Evolutionary conservation across 2,329 filamentous ascomycete genomes (phyloP).

Genomic region (Leptographium flavum): DNA sequence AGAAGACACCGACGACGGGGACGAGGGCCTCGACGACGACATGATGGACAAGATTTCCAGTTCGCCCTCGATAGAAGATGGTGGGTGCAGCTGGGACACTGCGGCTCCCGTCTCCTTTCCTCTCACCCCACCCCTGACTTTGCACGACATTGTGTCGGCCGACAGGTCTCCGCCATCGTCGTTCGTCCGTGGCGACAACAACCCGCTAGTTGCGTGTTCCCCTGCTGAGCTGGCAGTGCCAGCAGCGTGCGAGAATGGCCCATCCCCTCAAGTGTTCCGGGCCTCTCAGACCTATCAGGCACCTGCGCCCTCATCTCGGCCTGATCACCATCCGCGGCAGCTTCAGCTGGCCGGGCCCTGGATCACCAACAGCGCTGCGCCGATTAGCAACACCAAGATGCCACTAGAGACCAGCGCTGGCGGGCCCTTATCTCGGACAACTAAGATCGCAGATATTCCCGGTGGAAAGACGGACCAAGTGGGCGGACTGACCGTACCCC

Average conservation of each 20-base stretch:
- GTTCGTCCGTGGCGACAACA: background rate
- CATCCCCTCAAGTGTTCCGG: constrained; percentile 10
- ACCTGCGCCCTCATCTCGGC: constrained; percentile 14
- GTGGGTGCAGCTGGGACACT: constrained; percentile 51
- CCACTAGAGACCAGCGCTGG: background rate
- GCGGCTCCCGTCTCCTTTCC: background rate
- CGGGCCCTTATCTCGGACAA: background rate
- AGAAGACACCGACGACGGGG: constrained; percentile 51
- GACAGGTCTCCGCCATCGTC: background rate
- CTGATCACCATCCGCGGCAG: constrained; percentile 28
- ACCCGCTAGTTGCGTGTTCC: background rate
- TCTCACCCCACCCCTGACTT: background rate
- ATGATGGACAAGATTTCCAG: constrained; percentile 98
- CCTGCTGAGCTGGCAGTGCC: background rate
- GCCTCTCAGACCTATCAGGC: background rate
- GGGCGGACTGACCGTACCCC: background rate
- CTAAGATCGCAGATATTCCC: background rate
- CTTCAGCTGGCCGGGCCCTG: background rate
- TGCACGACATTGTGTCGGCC: constrained; percentile 15
- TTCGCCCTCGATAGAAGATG: constrained; percentile 97
- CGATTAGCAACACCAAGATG: background rate
- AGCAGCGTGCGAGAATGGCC: background rate
- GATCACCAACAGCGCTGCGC: background rate
- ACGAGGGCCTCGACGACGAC: constrained; percentile 69
- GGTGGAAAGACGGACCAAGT: background rate